These are phyloP conservation scores for Eucalyptus lansdowneana DNA, from an alignment of 345 rosid genomes.

Conservation along the genomic window DNA sequence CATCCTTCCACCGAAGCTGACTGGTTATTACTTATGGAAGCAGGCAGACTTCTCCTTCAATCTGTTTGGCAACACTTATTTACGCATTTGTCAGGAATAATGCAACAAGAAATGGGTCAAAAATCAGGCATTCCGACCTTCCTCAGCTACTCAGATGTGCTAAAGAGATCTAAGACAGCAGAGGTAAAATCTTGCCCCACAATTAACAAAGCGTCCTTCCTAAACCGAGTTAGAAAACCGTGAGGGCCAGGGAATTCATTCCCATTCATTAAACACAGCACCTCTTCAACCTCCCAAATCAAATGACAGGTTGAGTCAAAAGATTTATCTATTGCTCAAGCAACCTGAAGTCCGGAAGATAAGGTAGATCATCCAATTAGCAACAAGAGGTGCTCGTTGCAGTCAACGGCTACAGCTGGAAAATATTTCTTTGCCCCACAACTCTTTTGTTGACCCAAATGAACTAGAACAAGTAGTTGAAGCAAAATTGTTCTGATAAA, in stretches of 20 bases:
- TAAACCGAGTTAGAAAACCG: neutral
- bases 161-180: neutral
- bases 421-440: neutral
- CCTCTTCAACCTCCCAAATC: neutral
- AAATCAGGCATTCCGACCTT: neutral
- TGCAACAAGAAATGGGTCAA: neutral
- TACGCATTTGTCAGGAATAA: neutral
- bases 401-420: neutral
- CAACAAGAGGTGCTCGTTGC: neutral
- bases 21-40: neutral
- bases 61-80: neutral
- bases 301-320: neutral
- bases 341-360: neutral
- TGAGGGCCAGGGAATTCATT: neutral
- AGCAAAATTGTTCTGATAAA: too few relatives aligned
- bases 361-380: neutral
- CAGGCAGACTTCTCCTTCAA: neutral
- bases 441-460: neutral
- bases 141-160: neutral
- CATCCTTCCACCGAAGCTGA: neutral
- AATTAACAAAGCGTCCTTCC: neutral
- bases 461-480: neutral
- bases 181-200: neutral
- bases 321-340: neutral
- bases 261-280: neutral